Base-by-base conservation (phyloP, 1,139 yeast genomes). In the Hanseniaspora gamundiae region DNA sequence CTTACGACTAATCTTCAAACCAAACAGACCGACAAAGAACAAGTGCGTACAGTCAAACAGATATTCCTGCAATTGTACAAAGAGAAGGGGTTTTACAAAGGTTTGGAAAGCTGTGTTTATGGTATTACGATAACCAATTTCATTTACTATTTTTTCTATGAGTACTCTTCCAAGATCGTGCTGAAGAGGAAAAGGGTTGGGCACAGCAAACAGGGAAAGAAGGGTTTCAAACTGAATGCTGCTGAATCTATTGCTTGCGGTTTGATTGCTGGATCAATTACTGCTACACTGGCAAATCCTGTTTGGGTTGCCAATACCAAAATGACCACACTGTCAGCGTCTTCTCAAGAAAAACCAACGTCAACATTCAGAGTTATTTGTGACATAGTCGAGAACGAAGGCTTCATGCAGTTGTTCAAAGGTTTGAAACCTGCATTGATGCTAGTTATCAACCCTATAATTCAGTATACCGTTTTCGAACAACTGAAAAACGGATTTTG, bases 231-330 rank as follows among this genome's bases (percentile, higher is more conserved):
- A 1, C 64, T 80, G 43, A 64, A 79, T 14, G 78, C 95, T 1
- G 47, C 72, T 11, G 94, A 87, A 61, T 77, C 88, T 46, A 81
- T 87, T 55, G 50, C 74, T 4, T 80, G 88, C 2, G 95, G 95
- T 16, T 82, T 93, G 1, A 69, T 84, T 54, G 94, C 96, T 2
- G 96, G 97, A 0, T 74, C 88, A 8, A 74, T 87, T 38, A 86
- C 96, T 2, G 84, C 88, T 47, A 68, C 84, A 20, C 73, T 82
- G 16, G 80, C 95, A n/a, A 88, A 88, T 63, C 97, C 97, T 30
- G 79, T 87, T 54, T 87, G 97, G 97, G 94, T 86, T 33, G 93
- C 91, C 45, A 86, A 86, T 59, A 86, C 95, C 2, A 71, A 95
- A 64, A 79, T 82, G 80, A 82, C 94, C 4, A 81, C 72, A 31